Percentiles rank a stretch among this genome's conserved stretches.
phyloP scores from a whole-genome alignment of 306 rosid genomes.

The Malus sylvestris region DNA sequence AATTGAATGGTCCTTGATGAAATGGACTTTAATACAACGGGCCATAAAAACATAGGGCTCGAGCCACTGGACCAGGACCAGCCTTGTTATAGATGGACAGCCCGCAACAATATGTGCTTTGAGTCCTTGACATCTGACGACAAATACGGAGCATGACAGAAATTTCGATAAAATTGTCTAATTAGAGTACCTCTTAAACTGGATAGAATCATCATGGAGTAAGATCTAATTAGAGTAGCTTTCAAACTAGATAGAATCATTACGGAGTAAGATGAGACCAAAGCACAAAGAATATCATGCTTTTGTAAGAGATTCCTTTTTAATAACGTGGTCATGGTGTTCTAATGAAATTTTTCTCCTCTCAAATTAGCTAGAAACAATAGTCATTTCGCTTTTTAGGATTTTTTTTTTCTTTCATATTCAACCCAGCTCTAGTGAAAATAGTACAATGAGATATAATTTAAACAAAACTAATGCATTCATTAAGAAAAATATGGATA shows the following conservation, averaged over 20 bases:
- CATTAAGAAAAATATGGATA: background rate
- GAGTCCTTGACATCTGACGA: background rate
- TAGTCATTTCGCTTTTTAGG: background rate
- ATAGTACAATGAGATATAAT: background rate
- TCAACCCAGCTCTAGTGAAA: background rate
- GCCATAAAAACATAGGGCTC: background rate
- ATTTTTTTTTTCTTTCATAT: background rate
- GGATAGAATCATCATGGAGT: too few relatives aligned
- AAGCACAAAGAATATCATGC: too few relatives aligned
- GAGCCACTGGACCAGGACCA: background rate
- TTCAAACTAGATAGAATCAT: too few relatives aligned
- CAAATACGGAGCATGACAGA: background rate
- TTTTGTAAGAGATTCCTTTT: too few relatives aligned
- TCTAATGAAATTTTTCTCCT: too few relatives aligned
- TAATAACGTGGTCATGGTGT: too few relatives aligned
- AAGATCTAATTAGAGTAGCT: too few relatives aligned
- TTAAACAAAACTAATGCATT: background rate
- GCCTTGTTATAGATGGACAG: background rate
- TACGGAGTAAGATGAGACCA: too few relatives aligned
- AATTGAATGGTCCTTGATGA: background rate
- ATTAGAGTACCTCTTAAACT: too few relatives aligned
- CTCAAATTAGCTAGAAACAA: too few relatives aligned
- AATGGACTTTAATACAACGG: background rate
- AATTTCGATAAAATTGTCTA: background rate
- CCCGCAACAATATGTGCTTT: background rate